Percentiles rank a stretch among this genome's conserved stretches.
phyloP scores from a whole-genome alignment of 2,329 filamentous ascomycete species.

The Chaetomiaceae sp. region DNA sequence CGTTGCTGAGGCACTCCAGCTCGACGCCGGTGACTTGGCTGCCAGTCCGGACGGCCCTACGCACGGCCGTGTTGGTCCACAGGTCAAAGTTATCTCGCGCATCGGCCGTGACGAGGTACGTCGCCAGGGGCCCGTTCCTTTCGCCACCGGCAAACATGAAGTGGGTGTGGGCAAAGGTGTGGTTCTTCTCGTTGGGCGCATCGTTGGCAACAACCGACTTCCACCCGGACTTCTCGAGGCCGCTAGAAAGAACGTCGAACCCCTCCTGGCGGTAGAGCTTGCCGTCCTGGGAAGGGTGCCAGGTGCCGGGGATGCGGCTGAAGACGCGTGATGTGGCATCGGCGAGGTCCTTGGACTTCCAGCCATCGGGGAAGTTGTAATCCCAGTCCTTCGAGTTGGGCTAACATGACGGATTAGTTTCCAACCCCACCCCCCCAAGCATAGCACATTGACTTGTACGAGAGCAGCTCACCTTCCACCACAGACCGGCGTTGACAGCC shows the following conservation, averaged over 20 bases:
- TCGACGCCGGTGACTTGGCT: slow-evolving; percentile 63
- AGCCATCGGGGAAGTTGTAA: slow-evolving; percentile 65
- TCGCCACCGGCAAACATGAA: slow-evolving; percentile 65
- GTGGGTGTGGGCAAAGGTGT: slow-evolving; percentile 57
- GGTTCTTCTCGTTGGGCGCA: slow-evolving; percentile 59
- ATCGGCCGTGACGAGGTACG: slow-evolving; percentile 50
- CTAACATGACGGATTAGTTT: slow-evolving; percentile 27
- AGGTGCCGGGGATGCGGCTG: slow-evolving; percentile 64
- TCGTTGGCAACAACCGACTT: slow-evolving; percentile 55
- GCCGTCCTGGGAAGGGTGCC: slow-evolving; percentile 60
- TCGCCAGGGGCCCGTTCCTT: slow-evolving; percentile 64
- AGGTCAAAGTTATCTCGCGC: slow-evolving; percentile 61
- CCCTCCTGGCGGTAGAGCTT: slow-evolving; percentile 63
- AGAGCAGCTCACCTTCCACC: slow-evolving; percentile 59
- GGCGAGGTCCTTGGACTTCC: slow-evolving; percentile 61
- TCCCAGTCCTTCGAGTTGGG: slow-evolving; percentile 64
- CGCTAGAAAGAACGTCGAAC: slow-evolving; percentile 57
- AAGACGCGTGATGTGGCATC: slow-evolving; percentile 59
- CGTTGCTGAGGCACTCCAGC: slow-evolving; percentile 49
- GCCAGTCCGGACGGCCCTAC: slow-evolving; percentile 59
- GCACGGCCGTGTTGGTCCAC: slow-evolving; percentile 61
- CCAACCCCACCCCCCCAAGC: no score
- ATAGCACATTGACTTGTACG: no score
- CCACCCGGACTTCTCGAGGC: slow-evolving; percentile 59
- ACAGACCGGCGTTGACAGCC: slow-evolving; percentile 63